phyloP scores from a whole-genome alignment of 768 basidiomycete species.

The Lactarius quietus region DNA sequence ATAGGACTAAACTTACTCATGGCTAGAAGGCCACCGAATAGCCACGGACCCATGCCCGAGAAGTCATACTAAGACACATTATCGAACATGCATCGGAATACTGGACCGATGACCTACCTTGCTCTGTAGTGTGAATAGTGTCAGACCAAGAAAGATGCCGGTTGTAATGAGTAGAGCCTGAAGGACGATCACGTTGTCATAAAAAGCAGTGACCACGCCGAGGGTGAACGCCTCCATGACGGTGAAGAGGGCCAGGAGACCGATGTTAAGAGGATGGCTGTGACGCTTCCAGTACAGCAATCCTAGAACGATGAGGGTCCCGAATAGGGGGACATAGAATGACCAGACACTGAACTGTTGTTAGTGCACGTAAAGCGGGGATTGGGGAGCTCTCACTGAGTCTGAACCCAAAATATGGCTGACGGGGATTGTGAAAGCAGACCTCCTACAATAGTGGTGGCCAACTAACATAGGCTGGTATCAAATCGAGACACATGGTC shows the following conservation, averaged over 20 bases:
- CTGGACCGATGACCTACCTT: slow-evolving; percentile 50
- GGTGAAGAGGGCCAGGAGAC: slow-evolving; percentile 84
- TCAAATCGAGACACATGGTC: neutral
- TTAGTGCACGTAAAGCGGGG: slow-evolving; percentile 1
- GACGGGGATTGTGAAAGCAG: slow-evolving; percentile 58
- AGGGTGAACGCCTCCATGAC: slow-evolving; percentile 86
- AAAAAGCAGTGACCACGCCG: slow-evolving; percentile 79
- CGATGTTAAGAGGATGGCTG: slow-evolving; percentile 81
- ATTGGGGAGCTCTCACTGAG: slow-evolving; percentile 48
- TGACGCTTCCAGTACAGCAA: slow-evolving; percentile 92
- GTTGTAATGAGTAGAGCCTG: slow-evolving; percentile 91
- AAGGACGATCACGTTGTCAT: slow-evolving; percentile 67
- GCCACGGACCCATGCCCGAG: slow-evolving; percentile 85
- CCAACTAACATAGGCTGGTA: slow-evolving; percentile 40
- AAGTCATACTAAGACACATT: slow-evolving; percentile 76
- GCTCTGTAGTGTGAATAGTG: slow-evolving; percentile 91
- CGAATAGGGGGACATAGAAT: slow-evolving; percentile 75
- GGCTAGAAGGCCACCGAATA: slow-evolving; percentile 82
- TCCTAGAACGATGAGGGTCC: slow-evolving; percentile 73
- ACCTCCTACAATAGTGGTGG: slow-evolving; percentile 77
- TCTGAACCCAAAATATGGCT: slow-evolving; percentile 66
- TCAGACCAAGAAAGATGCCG: slow-evolving; percentile 91
- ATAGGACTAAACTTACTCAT: slow-evolving; percentile 46
- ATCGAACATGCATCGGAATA: slow-evolving; percentile 1
- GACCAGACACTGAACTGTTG: slow-evolving; percentile 58